Conservation (phyloP, 2,329 filamentous ascomycete genomes). For the Hypoxylon rubiginosum region DNA sequence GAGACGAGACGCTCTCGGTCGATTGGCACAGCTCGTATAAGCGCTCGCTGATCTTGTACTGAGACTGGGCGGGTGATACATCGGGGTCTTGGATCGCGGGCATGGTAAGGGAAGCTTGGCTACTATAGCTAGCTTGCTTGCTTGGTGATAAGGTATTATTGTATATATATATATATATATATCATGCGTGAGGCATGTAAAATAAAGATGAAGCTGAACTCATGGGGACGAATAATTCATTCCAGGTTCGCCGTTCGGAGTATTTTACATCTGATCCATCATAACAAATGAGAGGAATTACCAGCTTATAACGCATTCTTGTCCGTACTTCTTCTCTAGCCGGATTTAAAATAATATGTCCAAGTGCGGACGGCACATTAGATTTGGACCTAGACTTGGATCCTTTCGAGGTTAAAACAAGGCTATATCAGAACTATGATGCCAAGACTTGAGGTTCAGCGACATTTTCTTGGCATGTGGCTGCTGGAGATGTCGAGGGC, state of each 20-base stretch:
- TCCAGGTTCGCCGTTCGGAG: not conserved
- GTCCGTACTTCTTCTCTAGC: not conserved
- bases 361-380: conserved; percentile 7
- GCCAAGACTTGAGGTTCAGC: conserved; percentile 42
- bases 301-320: conserved; percentile 7
- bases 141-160: not conserved
- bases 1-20: conserved; percentile 68
- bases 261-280: conserved; percentile 5
- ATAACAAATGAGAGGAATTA: not conserved
- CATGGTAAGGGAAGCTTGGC: conserved; percentile 12
- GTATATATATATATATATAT: not conserved
- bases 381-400: conserved; percentile 22
- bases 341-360: not conserved
- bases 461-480: conserved; percentile 7
- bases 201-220: conserved; percentile 12
- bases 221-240: conserved; percentile 12
- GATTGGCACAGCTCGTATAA: conserved; percentile 67
- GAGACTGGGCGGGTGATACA: conserved; percentile 25
- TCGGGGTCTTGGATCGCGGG: conserved; percentile 16
- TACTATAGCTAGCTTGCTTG: not conserved
- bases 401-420: conserved; percentile 40
- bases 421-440: conserved; percentile 43
- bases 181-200: not conserved
- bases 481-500: conserved; percentile 3
- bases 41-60: conserved; percentile 58